These are phyloP conservation scores for Ophiosphaerella korrae DNA, from an alignment of 2,329 filamentous ascomycete species.

Conservation along the genomic window DNA sequence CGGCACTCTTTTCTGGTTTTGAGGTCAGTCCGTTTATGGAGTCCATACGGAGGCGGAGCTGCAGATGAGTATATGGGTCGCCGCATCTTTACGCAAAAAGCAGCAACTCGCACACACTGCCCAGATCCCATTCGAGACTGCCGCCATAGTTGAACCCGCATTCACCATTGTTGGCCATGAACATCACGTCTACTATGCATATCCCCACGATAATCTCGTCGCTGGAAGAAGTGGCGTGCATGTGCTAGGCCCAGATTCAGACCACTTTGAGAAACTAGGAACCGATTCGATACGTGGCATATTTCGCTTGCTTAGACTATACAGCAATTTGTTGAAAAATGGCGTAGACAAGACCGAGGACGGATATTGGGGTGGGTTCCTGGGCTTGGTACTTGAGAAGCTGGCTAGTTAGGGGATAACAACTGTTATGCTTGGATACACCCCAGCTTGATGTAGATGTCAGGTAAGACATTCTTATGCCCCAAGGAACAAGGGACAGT, in stretches of 20 bases:
- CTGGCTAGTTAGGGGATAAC: too few relatives aligned
- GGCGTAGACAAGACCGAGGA: slow-evolving; percentile 18
- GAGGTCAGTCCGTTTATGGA: slow-evolving; percentile 14
- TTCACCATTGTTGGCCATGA: slow-evolving; percentile 23
- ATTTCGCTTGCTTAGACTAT: slow-evolving; percentile 22
- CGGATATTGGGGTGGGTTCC: slow-evolving; percentile 22
- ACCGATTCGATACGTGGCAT: slow-evolving; percentile 25
- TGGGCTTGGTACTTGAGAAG: slow-evolving; percentile 14
- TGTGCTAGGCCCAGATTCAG: slow-evolving; percentile 22
- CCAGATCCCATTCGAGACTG: slow-evolving; percentile 6
- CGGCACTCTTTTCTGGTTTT: slow-evolving; percentile 21
- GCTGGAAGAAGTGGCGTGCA: slow-evolving; percentile 17
- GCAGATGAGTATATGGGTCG: slow-evolving; percentile 24
- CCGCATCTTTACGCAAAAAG: slow-evolving; percentile 25
- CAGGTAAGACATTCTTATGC: too few relatives aligned
- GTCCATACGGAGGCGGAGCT: slow-evolving; percentile 17
- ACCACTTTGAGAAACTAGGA: slow-evolving; percentile 19
- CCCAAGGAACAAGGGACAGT: too few relatives aligned
- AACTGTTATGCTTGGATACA: too few relatives aligned
- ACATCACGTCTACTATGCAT: slow-evolving; percentile 23
- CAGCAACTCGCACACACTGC: slow-evolving; percentile 15
- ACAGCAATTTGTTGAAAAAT: slow-evolving; percentile 24
- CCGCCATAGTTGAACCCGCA: slow-evolving; percentile 16
- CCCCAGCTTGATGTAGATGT: too few relatives aligned
- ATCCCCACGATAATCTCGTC: slow-evolving; percentile 15